phyloP scores from a whole-genome alignment of 495 filamentous ascomycete genomes.

The Talaromyces stipitatus region DNA sequence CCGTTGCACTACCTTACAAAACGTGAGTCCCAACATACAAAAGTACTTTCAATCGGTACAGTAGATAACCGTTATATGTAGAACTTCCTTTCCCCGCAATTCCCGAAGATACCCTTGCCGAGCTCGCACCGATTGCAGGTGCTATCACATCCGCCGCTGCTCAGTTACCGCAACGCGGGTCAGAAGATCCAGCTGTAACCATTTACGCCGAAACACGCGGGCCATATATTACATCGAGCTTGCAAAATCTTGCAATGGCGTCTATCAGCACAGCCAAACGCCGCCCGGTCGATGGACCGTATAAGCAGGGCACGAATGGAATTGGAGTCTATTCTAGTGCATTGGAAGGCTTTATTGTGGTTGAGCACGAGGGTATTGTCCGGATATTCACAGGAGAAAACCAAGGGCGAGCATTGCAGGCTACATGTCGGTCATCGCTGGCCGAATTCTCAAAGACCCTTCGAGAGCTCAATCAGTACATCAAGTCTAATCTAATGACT shows the following conservation, averaged over 20 bases:
- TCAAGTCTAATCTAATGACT: conserved; percentile 75
- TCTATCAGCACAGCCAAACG: conserved; percentile 84
- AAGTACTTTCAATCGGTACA: no score
- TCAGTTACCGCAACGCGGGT: conserved; percentile 38
- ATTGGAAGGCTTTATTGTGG: conserved; percentile 75
- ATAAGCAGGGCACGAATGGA: conserved; percentile 85
- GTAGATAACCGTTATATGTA: conserved; percentile 15
- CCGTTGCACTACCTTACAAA: conserved; percentile 93
- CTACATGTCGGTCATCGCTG: conserved; percentile 68
- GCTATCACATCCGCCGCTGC: conserved; percentile 48
- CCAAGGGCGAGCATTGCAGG: conserved; percentile 67
- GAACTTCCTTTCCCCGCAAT: conserved; percentile 65
- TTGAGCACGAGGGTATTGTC: conserved; percentile 84
- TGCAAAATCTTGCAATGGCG: conserved; percentile 80
- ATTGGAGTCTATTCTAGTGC: conserved; percentile 84
- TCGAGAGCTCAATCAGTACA: conserved; percentile 81
- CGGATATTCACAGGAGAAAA: conserved; percentile 77
- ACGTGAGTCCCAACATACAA: conserved; percentile 32
- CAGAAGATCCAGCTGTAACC: conserved; percentile 54
- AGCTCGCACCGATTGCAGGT: conserved; percentile 49
- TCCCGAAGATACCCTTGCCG: conserved; percentile 46
- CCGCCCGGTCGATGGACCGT: conserved; percentile 69
- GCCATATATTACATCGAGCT: conserved; percentile 68
- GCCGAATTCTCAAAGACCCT: conserved; percentile 79
- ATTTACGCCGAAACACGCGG: conserved; percentile 82